Conservation (phyloP, 768 basidiomycete species). For the Chalciporus pseudorubinellus region DNA sequence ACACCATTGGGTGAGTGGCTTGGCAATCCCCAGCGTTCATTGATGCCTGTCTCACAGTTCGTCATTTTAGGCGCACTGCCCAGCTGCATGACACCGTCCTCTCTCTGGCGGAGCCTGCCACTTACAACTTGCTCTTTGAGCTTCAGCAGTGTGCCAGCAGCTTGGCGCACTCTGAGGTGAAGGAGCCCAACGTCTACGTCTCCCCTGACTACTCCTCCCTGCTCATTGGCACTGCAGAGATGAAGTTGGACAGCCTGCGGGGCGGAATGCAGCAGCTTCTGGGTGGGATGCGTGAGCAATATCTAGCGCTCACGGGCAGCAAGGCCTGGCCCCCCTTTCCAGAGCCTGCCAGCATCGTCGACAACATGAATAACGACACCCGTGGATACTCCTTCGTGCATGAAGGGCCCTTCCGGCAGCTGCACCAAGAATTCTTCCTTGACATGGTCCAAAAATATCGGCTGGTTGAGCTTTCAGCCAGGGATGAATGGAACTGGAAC, state of each 20-base stretch:
- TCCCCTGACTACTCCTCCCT: background rate
- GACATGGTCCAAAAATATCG: background rate
- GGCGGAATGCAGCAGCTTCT: background rate
- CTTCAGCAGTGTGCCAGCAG: constrained; percentile 4
- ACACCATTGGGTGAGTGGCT: too few species aligned
- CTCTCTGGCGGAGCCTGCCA: too few species aligned
- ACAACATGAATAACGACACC: too few species aligned
- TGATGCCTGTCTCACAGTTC: too few species aligned
- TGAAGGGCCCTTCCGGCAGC: too few species aligned
- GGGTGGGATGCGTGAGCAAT: background rate
- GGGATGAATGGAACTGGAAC: background rate
- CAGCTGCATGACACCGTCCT: too few species aligned
- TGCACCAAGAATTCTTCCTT: background rate
- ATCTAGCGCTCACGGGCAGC: background rate
- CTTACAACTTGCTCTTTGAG: constrained; percentile 12
- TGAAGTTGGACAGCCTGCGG: background rate
- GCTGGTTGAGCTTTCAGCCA: background rate
- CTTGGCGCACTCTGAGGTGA: background rate
- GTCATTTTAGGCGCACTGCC: too few species aligned
- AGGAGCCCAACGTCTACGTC: constrained; percentile 3
- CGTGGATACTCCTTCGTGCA: too few species aligned
- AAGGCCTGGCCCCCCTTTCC: background rate
- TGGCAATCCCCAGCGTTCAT: too few species aligned
- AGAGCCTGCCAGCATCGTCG: rapidly evolving
- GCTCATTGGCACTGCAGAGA: background rate